These are phyloP conservation scores for Macaranga tanarius DNA, from an alignment of 441 rosid genomes.

Conservation along the genomic window DNA sequence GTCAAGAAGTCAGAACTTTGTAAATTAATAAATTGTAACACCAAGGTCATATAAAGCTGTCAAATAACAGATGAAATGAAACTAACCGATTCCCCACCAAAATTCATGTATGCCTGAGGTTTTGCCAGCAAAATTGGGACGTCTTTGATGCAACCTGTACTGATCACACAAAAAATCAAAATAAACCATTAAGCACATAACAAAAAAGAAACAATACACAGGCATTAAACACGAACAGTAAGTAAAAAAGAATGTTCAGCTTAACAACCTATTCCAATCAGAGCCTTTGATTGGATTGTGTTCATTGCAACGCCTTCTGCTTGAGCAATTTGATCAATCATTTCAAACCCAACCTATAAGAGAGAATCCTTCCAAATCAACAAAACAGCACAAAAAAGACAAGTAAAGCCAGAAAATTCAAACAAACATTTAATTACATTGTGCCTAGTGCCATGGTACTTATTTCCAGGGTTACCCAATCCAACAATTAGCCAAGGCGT, in stretches of 20 bases:
- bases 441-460: conserved; percentile 95
- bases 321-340: conserved; percentile 67
- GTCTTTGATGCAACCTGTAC: conserved; percentile 86
- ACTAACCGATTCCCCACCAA: conserved; percentile 90
- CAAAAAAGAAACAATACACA: background rate
- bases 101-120: conserved; percentile 93
- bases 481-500: conserved; percentile 95
- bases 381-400: background rate
- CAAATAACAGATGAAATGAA: conserved; percentile 21
- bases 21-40: background rate
- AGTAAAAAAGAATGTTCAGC: conserved; percentile 14
- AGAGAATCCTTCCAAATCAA: conserved; percentile 7
- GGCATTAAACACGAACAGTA: background rate
- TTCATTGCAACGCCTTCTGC: conserved; percentile 65
- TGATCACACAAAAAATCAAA: conserved; percentile 38
- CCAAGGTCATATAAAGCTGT: background rate
- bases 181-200: conserved; percentile 34
- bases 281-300: conserved; percentile 88
- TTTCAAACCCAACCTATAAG: conserved; percentile 86
- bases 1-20: background rate
- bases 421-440: conserved; percentile 46
- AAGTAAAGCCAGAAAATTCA: background rate
- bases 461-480: conserved; percentile 89
- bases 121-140: conserved; percentile 84
- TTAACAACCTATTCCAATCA: conserved; percentile 82